Conservation (phyloP, 306 rosid genomes). For the Prunus campanulata region DNA sequence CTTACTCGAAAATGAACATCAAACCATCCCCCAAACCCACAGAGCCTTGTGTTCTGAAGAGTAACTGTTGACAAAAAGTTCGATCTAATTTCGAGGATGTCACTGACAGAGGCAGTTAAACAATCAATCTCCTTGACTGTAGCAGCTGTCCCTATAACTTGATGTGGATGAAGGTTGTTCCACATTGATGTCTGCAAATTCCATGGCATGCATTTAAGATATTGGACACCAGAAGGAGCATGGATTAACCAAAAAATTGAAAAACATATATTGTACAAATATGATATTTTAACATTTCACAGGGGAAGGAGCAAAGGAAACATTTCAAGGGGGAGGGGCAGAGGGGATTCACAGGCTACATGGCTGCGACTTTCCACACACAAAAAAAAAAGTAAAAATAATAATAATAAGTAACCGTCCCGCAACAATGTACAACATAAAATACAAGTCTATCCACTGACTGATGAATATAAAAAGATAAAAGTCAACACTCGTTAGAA, state of each 20-base stretch:
- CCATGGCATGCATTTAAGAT: constrained; percentile 7
- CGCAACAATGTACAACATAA: neutral
- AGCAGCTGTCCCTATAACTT: constrained; percentile 80
- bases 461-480: neutral
- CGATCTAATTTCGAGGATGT: constrained; percentile 70
- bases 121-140: constrained; percentile 81
- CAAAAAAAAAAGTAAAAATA: too few relatives aligned
- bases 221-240: constrained; percentile 17
- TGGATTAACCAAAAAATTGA: constrained; percentile 17
- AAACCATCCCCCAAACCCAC: constrained; percentile 95
- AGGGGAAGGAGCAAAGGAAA: too few relatives aligned
- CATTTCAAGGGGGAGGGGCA: too few relatives aligned
- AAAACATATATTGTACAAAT: neutral
- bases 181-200: constrained; percentile 76
- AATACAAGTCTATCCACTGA: neutral
- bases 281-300: too few relatives aligned
- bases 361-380: too few relatives aligned
- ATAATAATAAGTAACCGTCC: neutral
- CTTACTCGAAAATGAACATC: constrained; percentile 96
- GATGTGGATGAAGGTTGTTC: constrained; percentile 90
- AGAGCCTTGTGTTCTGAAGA: constrained; percentile 53
- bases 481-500: neutral
- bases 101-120: constrained; percentile 76
- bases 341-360: too few relatives aligned
- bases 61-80: constrained; percentile 52